Evolutionary conservation across 495 filamentous ascomycete species (phyloP).

Genomic region (Oidiodendron maius): DNA sequence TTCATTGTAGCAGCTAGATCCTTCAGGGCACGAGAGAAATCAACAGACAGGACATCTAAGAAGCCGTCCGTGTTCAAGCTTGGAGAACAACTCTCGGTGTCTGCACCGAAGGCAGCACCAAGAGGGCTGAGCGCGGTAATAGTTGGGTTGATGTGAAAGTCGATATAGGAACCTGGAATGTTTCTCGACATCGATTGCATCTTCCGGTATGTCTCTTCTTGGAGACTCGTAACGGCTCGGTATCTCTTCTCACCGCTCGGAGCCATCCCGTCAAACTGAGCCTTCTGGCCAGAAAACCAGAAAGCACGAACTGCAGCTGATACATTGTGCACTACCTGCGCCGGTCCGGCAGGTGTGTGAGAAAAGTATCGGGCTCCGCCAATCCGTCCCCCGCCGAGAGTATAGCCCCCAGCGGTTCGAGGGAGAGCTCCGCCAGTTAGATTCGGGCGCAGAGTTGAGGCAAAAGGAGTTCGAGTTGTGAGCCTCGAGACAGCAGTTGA

Average conservation of each 20-base stretch:
- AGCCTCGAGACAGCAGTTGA: conserved; percentile 60
- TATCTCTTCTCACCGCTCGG: conserved; percentile 71
- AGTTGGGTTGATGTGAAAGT: conserved; percentile 82
- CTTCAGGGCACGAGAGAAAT: conserved; percentile 83
- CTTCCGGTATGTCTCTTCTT: conserved; percentile 62
- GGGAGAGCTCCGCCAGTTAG: conserved; percentile 83
- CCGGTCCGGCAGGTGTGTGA: conserved; percentile 74
- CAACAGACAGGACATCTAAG: conserved; percentile 74
- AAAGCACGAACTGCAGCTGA: conserved; percentile 87
- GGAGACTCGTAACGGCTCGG: conserved; percentile 59
- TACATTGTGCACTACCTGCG: conserved; percentile 92
- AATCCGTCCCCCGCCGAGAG: conserved; percentile 57
- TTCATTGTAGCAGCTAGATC: conserved; percentile 73
- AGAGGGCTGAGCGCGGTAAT: conserved; percentile 74
- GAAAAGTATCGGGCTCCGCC: conserved; percentile 83
- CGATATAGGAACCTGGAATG: conserved; percentile 70
- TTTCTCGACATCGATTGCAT: conserved; percentile 46
- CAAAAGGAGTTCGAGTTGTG: conserved; percentile 77
- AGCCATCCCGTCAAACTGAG: conserved; percentile 70
- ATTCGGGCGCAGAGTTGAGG: conserved; percentile 84
- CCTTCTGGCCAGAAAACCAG: conserved; percentile 79
- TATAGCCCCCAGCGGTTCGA: conserved; percentile 83
- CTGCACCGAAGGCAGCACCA: conserved; percentile 17
- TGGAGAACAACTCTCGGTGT: conserved; percentile 21
- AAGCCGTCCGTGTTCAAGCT: conserved; percentile 75